phyloP scores from a whole-genome alignment of 768 basidiomycete genomes.

The Ramaria sp. region DNA sequence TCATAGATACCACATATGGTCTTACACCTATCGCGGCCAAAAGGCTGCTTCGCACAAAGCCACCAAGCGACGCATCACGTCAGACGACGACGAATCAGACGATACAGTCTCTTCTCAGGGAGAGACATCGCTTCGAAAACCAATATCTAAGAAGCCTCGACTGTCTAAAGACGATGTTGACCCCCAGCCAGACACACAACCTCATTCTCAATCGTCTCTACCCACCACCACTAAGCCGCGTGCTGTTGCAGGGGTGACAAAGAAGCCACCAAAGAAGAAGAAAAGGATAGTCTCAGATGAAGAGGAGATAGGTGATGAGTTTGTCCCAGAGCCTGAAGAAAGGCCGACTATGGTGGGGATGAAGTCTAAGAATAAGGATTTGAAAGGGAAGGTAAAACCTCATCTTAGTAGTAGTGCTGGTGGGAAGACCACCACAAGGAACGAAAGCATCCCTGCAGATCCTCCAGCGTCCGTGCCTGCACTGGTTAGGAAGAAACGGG shows the following conservation, averaged over 20 bases:
- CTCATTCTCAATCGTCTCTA: background rate
- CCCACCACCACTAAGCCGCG: background rate
- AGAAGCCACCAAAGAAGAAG: background rate
- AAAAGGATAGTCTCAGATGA: constrained; percentile 1
- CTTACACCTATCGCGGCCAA: background rate
- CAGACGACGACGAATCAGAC: constrained; percentile 6
- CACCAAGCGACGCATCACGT: constrained; percentile 2
- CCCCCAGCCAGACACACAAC: background rate
- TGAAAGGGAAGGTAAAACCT: constrained; percentile 22
- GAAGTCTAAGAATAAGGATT: constrained; percentile 12
- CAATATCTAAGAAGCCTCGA: background rate
- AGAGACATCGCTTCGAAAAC: background rate
- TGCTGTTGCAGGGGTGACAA: background rate
- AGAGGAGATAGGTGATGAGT: constrained; percentile 9
- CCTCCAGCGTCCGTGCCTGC: background rate
- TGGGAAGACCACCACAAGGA: constrained; percentile 28
- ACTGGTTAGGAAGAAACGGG: constrained; percentile 2
- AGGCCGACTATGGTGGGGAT: constrained; percentile 7
- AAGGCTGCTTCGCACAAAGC: background rate
- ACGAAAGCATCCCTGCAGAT: constrained; percentile 26
- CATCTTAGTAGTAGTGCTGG: constrained; percentile 13
- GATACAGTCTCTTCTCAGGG: background rate
- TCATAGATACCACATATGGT: background rate
- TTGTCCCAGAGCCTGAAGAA: constrained; percentile 3
- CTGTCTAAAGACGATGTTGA: background rate